Evolutionary conservation across 2,329 filamentous ascomycete species (phyloP), one percentile per base, ranked within the genome.

Genomic region (Ascochyta koolunga): DNA sequence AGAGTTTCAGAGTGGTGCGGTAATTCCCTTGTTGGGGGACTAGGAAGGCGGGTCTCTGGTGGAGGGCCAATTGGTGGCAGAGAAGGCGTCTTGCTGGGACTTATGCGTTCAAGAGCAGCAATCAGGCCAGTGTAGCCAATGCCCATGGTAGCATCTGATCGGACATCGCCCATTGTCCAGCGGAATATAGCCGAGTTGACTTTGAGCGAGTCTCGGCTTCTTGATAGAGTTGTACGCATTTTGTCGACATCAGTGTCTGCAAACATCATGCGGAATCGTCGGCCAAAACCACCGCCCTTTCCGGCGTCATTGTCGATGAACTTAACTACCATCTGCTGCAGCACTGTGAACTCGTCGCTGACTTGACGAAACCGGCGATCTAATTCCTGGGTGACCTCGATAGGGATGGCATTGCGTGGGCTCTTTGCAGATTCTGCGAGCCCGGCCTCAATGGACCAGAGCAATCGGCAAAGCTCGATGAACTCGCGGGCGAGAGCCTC

Each of bases 381-480:
- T 40, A 90, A 78, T 70, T 89, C 86, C n/a, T 79, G 75, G 25
- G 83, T 78, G 71, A 89, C 83, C 50, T 89, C 86, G 4, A 74
- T 64, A 0, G 87, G 85, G 16, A 89, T 79, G 15, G 78, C 75
- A 59, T 83, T 82, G 15, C 77, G 75, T 52, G 60, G 53, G 18
- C 78, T 79, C 35, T 79, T 78, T 25, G 78, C 72, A 38, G 78
- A 81, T 47, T 72, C 70, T 27, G 42, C 63, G 24, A 90, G 78
- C 5, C 87, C 87, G 19, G 84, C 82, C 71, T 89, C 86, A 57
- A 89, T 86, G n/a, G 84, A 83, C 79, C 86, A 88, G 36, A 90
- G 77, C 36, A 86, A 83, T 48, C 86, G 82, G 68, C 84, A 87
- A 5, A 85, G 83, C 50, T 89, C 86, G 53, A 90, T 80, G 65